Base-by-base conservation (phyloP, 2,329 filamentous ascomycete species). In the Stylonectria norvegica region DNA sequence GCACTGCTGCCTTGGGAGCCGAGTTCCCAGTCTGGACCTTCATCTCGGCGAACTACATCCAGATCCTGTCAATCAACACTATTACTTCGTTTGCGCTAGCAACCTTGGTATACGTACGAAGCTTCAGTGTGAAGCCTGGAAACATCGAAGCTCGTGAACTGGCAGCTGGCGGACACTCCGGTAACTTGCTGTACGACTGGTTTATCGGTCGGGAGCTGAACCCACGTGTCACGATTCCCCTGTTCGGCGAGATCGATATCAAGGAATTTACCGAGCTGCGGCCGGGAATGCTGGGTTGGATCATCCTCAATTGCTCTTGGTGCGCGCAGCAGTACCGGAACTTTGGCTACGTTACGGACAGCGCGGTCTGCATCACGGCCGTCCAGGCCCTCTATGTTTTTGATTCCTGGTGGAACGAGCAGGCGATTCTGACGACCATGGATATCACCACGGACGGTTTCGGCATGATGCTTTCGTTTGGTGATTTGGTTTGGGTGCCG, bases 181-280 rank as follows among this genome's bases (percentile, higher is more conserved):
- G 89, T 42, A 96, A 95, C 64, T 69, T 89, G 48, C 67, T 96
- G 25, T 96, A 97, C 64, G 91, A 97, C 66, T 97, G 89, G 81
- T 97, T 89, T 68, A 96, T 97, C 50, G 91, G 91, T 15, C 86
- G 91, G 19, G 91, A 97, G 65, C 81, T 97, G 45, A 97, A 97
- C 67, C 91, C 91, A 3, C 87, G 90, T 34, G 66, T 94, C 44
- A 79, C 75, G 0, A 69, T 95, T 17, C 89, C 89, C 2, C 63
- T 94, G 34, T 75, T 95, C 49, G 88, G 89, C 43, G 85, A 89
- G 54, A 75, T 96, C 35, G 91, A 97, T 59, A 85, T 97, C 66
- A 96, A 96, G 68, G 75, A 83, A 45, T 96, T 84, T 64, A 86
- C 86, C 64, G 91, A 97, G 67, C 75, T 96, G 57, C 83, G 91